These are phyloP conservation scores for Chondrostereum purpureum DNA, from an alignment of 1,284 basidiomycete species.

Conservation along the genomic window DNA sequence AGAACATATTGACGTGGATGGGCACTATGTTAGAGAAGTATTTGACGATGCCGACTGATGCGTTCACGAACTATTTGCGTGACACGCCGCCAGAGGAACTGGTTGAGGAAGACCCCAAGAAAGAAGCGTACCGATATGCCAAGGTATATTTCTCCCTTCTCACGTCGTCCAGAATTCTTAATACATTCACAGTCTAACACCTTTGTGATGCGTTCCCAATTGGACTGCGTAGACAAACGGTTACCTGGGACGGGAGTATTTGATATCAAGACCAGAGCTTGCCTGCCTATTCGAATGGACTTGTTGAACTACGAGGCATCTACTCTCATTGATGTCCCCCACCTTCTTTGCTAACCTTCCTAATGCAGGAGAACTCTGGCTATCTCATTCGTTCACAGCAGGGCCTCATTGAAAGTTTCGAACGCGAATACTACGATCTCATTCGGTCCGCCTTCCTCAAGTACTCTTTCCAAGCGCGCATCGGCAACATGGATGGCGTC, in stretches of 20 bases:
- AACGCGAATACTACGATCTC: slow-evolving; percentile 89
- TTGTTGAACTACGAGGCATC: slow-evolving; percentile 76
- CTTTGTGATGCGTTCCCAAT: slow-evolving; percentile 91
- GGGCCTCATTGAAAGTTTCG: slow-evolving; percentile 72
- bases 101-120: slow-evolving; percentile 31
- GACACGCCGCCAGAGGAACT: slow-evolving; percentile 28
- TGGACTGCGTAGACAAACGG: slow-evolving; percentile 80
- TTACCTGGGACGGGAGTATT: slow-evolving; percentile 90
- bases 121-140: slow-evolving; percentile 80
- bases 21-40: slow-evolving; percentile 89
- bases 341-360: slow-evolving; percentile 6
- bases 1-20: slow-evolving; percentile 78
- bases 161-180: background rate
- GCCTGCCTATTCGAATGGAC: slow-evolving; percentile 81
- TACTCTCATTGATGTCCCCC: slow-evolving; percentile 11
- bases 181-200: slow-evolving; percentile 47
- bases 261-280: slow-evolving; percentile 94
- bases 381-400: slow-evolving; percentile 63
- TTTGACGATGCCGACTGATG: slow-evolving; percentile 61
- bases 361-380: slow-evolving; percentile 63
- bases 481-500: slow-evolving; percentile 96
- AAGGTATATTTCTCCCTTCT: slow-evolving; percentile 42
- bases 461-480: slow-evolving; percentile 93
- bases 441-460: slow-evolving; percentile 93
- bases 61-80: slow-evolving; percentile 64